These are phyloP conservation scores for Aspergillus fumigatus DNA, from an alignment of 2,329 filamentous ascomycete species.

Conservation along the genomic window DNA sequence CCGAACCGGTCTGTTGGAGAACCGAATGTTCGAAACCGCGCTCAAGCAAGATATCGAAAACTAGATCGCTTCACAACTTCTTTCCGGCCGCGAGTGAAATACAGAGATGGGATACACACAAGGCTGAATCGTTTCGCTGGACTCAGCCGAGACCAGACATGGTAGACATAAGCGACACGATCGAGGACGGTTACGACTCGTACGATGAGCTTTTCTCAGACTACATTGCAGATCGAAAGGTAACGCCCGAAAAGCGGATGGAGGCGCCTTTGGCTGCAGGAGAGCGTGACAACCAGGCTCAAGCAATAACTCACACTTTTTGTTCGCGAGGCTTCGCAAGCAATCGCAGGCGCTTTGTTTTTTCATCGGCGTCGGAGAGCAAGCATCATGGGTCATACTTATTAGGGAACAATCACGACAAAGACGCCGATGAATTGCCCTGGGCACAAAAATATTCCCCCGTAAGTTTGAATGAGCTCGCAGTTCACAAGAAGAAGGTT, in stretches of 20 bases:
- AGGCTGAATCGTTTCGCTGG: slow-evolving; percentile 18
- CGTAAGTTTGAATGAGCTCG: slow-evolving; percentile 70
- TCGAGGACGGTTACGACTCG: slow-evolving; percentile 39
- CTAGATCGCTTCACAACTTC: slow-evolving; percentile 37
- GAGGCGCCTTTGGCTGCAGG: slow-evolving; percentile 5
- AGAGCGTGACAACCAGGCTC: slow-evolving; percentile 5
- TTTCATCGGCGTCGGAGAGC: slow-evolving; percentile 7
- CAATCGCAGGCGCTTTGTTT: slow-evolving; percentile 26
- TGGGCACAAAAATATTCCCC: slow-evolving; percentile 88
- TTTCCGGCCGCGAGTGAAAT: slow-evolving; percentile 37
- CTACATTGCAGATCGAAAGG: slow-evolving; percentile 23
- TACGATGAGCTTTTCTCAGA: slow-evolving; percentile 35
- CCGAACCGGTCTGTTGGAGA: background rate
- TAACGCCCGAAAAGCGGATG: slow-evolving; percentile 1
- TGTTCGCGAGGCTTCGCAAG: slow-evolving; percentile 9
- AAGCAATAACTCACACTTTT: slow-evolving; percentile 5
- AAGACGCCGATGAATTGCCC: slow-evolving; percentile 57
- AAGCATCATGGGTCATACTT: slow-evolving; percentile 9
- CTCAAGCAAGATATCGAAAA: background rate
- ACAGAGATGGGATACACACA: slow-evolving; percentile 35
- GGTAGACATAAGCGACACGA: slow-evolving; percentile 29
- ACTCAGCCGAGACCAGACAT: slow-evolving; percentile 9
- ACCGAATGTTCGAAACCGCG: background rate
- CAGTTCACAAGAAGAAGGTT: slow-evolving; percentile 93
- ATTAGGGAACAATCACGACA: slow-evolving; percentile 38